phyloP scores from a whole-genome alignment of 1,284 basidiomycete species.

The Flammula alnicola region DNA sequence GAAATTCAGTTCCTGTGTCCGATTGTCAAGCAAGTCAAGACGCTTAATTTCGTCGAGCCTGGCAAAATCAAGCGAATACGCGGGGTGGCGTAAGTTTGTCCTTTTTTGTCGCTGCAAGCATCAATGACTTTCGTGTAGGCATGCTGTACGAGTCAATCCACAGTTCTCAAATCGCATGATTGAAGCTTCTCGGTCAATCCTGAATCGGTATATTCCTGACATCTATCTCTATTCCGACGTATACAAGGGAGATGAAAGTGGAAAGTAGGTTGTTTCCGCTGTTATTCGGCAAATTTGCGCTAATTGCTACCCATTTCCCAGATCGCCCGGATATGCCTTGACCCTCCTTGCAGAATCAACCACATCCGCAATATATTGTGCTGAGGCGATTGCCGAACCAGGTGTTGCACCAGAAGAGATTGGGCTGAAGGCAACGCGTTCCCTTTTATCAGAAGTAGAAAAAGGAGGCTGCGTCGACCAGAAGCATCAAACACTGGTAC shows the following conservation, averaged over 20 bases:
- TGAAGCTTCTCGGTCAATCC: conserved; percentile 86
- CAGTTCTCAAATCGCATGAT: conserved; percentile 99
- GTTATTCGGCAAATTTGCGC: neutral
- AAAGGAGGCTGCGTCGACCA: conserved; percentile 91
- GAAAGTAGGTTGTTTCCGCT: conserved; percentile 66
- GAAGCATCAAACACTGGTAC: conserved; percentile 87
- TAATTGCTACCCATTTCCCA: conserved; percentile 32
- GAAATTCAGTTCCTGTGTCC: conserved; percentile 95
- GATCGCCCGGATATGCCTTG: conserved; percentile 95
- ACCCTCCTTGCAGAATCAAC: conserved; percentile 92
- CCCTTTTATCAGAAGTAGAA: conserved; percentile 80
- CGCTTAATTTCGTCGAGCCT: conserved; percentile 88
- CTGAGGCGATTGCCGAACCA: conserved; percentile 84
- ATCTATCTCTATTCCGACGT: conserved; percentile 99
- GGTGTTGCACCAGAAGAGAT: conserved; percentile 92
- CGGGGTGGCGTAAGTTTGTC: conserved; percentile 82
- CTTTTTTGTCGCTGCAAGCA: conserved; percentile 1
- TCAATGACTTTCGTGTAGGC: conserved; percentile 51
- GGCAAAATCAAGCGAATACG: conserved; percentile 95
- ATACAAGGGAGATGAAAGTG: conserved; percentile 96
- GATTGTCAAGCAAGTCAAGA: conserved; percentile 87
- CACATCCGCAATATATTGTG: conserved; percentile 86
- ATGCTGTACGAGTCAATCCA: conserved; percentile 93
- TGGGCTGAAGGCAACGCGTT: conserved; percentile 78
- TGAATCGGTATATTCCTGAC: conserved; percentile 97